Conservation (phyloP, 371 early-diverging fungal species). For the Actinomucor elegans region DNA sequence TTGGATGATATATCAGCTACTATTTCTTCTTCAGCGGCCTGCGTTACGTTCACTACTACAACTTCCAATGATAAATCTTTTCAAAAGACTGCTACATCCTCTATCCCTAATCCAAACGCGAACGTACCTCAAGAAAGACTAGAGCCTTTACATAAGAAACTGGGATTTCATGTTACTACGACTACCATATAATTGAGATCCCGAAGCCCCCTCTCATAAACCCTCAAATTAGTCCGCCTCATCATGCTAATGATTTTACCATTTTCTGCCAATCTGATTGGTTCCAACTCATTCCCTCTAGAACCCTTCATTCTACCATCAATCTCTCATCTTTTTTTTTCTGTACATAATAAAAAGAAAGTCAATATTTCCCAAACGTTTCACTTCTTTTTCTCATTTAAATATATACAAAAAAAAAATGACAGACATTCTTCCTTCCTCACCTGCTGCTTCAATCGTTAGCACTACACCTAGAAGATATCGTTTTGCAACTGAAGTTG, state of each 20-base stretch:
- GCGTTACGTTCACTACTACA: conserved; percentile 9
- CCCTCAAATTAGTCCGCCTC: conserved; percentile 3
- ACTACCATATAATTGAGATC: no score
- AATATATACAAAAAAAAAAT: conserved; percentile 8
- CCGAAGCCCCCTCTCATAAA: no score
- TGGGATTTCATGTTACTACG: conserved; percentile 2
- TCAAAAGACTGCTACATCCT: neutral
- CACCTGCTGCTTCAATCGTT: conserved; percentile 37
- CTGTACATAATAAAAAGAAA: conserved; percentile 8
- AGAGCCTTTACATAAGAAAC: conserved; percentile 9
- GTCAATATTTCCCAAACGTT: neutral
- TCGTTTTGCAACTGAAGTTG: conserved; percentile 86
- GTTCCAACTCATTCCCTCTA: conserved; percentile 13
- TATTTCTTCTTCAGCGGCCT: neutral
- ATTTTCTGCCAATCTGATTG: conserved; percentile 9
- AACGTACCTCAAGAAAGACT: conserved; percentile 21
- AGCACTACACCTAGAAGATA: conserved; percentile 55
- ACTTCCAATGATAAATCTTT: neutral
- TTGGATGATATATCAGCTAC: conserved; percentile 28
- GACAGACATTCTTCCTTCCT: conserved; percentile 29
- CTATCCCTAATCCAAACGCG: conserved; percentile 6
- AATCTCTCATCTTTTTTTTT: conserved; percentile 6
- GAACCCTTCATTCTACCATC: neutral
- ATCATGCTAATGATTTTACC: conserved; percentile 14
- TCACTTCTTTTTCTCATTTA: conserved; percentile 6